phyloP scores from a whole-genome alignment of 192 early-diverging fungal genomes.

The Mortierella claussenii region DNA sequence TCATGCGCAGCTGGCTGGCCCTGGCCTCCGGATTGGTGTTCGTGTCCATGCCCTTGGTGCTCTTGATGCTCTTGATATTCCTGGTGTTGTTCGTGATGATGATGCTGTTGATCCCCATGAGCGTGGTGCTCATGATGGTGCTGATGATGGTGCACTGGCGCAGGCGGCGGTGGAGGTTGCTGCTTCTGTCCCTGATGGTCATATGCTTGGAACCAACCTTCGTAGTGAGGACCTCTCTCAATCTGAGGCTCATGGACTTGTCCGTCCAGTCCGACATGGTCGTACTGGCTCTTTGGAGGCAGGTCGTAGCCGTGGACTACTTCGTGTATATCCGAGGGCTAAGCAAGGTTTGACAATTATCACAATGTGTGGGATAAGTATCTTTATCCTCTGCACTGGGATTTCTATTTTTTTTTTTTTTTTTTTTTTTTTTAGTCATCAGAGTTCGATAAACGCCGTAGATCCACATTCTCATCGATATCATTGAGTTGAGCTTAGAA shows the following conservation, averaged over 20 bases:
- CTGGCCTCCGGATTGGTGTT: not conserved
- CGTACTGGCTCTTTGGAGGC: conserved; percentile 60
- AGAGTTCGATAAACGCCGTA: too few species aligned
- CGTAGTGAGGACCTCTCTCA: conserved; percentile 58
- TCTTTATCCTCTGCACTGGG: too few species aligned
- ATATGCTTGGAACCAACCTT: conserved; percentile 60
- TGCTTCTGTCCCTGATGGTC: conserved; percentile 45
- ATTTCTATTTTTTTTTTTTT: too few species aligned
- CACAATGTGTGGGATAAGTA: too few species aligned
- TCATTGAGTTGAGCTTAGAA: too few species aligned
- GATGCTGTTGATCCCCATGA: conserved; percentile 12
- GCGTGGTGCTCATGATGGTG: conserved; percentile 27
- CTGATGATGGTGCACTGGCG: not conserved
- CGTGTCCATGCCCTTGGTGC: conserved; percentile 16
- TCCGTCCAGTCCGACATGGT: conserved; percentile 64
- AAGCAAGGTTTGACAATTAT: too few species aligned
- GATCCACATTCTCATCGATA: too few species aligned
- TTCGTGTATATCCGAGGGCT: conserved; percentile 41
- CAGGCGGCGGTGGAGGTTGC: conserved; percentile 4
- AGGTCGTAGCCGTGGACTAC: conserved; percentile 45
- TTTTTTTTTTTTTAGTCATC: too few species aligned
- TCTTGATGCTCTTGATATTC: conserved; percentile 15
- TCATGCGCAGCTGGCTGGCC: conserved; percentile 14
- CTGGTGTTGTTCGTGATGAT: conserved; percentile 25
- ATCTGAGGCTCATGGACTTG: conserved; percentile 61